Evolutionary conservation across 257 asterid species (phyloP).

Genomic region (Ajuga chamaepitys): DNA sequence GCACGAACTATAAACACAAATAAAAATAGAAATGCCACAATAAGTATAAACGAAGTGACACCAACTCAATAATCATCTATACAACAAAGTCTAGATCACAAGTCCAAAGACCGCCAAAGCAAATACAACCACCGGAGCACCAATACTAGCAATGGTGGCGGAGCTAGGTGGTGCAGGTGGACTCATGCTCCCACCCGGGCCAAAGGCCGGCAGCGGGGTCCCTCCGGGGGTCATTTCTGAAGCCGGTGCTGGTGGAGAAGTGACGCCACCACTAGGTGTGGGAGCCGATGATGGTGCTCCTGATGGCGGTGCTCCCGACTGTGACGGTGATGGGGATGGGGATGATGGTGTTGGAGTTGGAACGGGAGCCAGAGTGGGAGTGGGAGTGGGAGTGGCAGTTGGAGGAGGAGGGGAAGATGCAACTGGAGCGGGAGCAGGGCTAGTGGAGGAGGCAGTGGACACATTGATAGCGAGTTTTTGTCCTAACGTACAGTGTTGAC

Average conservation of each 20-base stretch:
- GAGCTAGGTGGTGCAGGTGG: slow-evolving; percentile 33
- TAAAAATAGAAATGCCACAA: slow-evolving; percentile 12
- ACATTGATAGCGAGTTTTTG: slow-evolving; percentile 60
- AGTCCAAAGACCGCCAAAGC: slow-evolving; percentile 19
- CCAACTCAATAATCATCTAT: slow-evolving; percentile 3
- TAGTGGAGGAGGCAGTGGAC: slow-evolving; percentile 18
- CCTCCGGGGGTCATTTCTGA: background rate
- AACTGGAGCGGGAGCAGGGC: background rate
- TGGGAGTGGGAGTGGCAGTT: slow-evolving; percentile 1
- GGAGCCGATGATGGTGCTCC: background rate
- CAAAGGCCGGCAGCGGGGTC: background rate
- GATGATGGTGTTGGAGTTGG: slow-evolving; percentile 17
- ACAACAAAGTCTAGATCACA: slow-evolving; percentile 23
- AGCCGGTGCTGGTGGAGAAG: slow-evolving; percentile 10
- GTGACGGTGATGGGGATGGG: slow-evolving; percentile 7
- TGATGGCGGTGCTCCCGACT: slow-evolving; percentile 7
- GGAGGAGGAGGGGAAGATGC: slow-evolving; percentile 1
- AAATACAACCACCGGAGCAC: slow-evolving; percentile 11
- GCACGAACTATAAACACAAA: background rate
- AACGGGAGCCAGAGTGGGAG: background rate
- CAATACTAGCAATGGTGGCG: slow-evolving; percentile 8
- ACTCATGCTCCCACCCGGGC: background rate
- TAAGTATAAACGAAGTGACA: background rate
- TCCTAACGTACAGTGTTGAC: slow-evolving; percentile 47
- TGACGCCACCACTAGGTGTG: slow-evolving; percentile 16